Conservation (phyloP, 2,329 filamentous ascomycete genomes). For the Didymella lethalis region DNA sequence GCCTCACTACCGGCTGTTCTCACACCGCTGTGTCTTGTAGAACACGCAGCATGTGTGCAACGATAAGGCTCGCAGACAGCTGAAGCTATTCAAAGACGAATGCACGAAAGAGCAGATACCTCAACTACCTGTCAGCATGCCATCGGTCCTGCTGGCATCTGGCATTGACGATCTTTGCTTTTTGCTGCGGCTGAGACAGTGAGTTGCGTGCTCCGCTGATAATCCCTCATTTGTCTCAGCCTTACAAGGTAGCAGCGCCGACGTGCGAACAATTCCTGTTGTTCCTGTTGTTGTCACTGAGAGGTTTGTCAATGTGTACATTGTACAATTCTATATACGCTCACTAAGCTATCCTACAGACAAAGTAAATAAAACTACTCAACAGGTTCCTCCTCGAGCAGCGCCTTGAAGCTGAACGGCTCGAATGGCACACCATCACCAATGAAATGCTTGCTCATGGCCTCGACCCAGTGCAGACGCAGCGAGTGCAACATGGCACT, state of each 20-base stretch:
- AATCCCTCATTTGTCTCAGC: constrained; percentile 3
- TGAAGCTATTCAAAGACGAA: neutral
- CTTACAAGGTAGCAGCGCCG: neutral
- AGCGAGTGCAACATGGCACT: constrained; percentile 94
- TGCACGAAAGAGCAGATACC: too few relatives aligned
- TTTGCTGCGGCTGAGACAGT: neutral
- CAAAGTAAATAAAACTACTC: constrained; percentile 37
- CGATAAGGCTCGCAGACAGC: constrained; percentile 1
- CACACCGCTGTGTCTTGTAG: constrained; percentile 4
- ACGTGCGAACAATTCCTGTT: neutral
- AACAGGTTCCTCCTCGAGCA: constrained; percentile 79
- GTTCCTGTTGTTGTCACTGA: neutral
- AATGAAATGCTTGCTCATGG: constrained; percentile 96
- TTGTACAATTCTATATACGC: constrained; percentile 32
- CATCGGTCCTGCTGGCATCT: neutral
- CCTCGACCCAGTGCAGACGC: constrained; percentile 94
- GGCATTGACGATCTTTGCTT: neutral
- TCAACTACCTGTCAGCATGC: neutral
- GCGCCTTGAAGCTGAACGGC: constrained; percentile 84
- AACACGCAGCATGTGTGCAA: neutral
- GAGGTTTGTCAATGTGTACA: constrained; percentile 1
- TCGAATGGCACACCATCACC: constrained; percentile 85
- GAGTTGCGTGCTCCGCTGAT: neutral
- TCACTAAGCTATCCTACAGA: constrained; percentile 24
- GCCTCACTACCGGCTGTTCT: neutral